Conservation (phyloP, 306 rosid species). For the Cucumis hystrix region DNA sequence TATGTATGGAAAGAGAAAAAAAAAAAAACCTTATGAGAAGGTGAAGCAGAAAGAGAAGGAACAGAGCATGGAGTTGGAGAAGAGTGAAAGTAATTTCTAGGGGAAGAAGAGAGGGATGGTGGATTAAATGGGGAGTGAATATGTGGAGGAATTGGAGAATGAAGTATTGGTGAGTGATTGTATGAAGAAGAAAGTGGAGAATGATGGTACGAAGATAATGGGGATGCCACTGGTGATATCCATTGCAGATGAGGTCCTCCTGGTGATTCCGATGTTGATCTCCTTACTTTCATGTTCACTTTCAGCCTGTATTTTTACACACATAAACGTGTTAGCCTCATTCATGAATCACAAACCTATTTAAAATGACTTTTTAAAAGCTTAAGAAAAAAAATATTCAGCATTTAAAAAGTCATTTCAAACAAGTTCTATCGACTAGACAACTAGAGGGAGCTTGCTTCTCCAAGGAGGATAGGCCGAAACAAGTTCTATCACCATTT, state of each 20-base stretch:
- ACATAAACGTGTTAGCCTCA: neutral
- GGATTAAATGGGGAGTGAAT: slow-evolving; percentile 16
- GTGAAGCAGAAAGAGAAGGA: neutral
- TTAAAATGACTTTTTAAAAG: neutral
- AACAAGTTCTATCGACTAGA: neutral
- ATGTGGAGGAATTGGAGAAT: slow-evolving; percentile 27
- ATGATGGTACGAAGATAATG: slow-evolving; percentile 1
- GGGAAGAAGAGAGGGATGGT: slow-evolving; percentile 13
- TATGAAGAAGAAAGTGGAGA: slow-evolving; percentile 23
- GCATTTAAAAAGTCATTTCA: neutral
- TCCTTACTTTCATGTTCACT: slow-evolving; percentile 36
- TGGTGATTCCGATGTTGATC: slow-evolving; percentile 38
- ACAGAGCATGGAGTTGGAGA: slow-evolving; percentile 6
- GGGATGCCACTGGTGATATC: slow-evolving; percentile 15
- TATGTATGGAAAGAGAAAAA: neutral
- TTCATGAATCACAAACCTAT: neutral
- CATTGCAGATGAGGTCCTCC: slow-evolving; percentile 19
- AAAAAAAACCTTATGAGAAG: neutral
- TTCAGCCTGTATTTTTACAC: slow-evolving; percentile 32
- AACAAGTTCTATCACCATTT: no score
- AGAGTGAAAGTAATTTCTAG: slow-evolving; percentile 2
- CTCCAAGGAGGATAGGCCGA: no score
- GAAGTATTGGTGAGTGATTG: slow-evolving; percentile 22
- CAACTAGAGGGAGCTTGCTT: no score
- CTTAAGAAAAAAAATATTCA: no score